Base-by-base conservation (phyloP, 352 stramenopile species). In the Salisapilia sapeloensis region DNA sequence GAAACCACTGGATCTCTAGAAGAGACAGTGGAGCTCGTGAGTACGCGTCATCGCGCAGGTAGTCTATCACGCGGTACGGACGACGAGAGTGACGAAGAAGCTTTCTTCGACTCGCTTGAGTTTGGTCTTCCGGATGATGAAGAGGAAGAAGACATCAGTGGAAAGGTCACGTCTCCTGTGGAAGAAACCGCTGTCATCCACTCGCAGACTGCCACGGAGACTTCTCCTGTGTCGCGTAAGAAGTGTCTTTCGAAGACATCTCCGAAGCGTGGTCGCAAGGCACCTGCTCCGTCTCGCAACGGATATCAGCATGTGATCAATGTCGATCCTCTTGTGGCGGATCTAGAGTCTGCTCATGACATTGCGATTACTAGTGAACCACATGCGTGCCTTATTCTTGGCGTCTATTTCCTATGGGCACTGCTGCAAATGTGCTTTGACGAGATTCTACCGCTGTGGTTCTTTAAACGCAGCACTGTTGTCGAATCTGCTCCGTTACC, bases 81-180 rank as follows among this genome's bases (percentile, higher is more conserved):
- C 3, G 60, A 51, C 1, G 55, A 44, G 15, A 85, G 70, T 18
- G 70, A 85, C 20, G 70, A 85, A 53, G 70, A 85, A 36, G 70
- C 70, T 5, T 83, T 86, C 26, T 86, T 86, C 28, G 71, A 86
- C 28, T 79, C 54, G 33, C 63, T 55, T 9, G 71, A 83, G 38
- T 86, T 83, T 33, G 71, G 71, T n/a, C 46, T 86, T 11, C 71
- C 80, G 37, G 59, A 66, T 27, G 46, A 61, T 10, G 43, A 60
- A 15, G 64, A 83, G 16, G 24, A 71, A 14, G 60, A 80, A 23
- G 56, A 69, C 1, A 56, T 65, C 13, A 69, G n/a, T n/a, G n/a
- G n/a, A n/a, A 13, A 36, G 7, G 13, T 30, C 5, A 29, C 31
- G 16, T 30, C 23, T 5, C 5, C 31, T 30, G 31, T 25, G 16